Evolutionary conservation across 345 rosid genomes (phyloP), one percentile per base, ranked within the genome.

Genomic region (Noccaea caerulescens): DNA sequence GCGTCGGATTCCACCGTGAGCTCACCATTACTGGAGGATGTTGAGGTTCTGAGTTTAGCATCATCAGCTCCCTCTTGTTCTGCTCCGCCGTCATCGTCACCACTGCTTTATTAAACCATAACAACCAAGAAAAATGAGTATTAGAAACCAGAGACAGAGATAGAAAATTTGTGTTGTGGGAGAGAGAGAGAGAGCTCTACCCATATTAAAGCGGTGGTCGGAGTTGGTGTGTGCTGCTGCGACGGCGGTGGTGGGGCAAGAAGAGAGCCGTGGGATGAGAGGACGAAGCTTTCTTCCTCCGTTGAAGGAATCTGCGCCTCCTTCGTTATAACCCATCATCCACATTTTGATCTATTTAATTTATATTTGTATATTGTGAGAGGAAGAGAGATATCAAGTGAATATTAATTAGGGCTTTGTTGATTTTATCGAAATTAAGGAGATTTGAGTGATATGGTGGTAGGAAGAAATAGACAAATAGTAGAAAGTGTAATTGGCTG

Each of bases 1-100:
- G 91, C 1, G 94, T 93, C 11, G 98, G 98, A 55, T 93, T 93
- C 98, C 98, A 93, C 79, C 97, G 82, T 4, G 98, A 87, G 63
- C 87, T 90, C 42, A 90, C 89, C 13, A 86, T 88, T 36, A 64
- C 43, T 18, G 80, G 74, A 38, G 79, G 69, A 44, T 68, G 74
- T 54, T 60, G 79, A 27, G 82, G 84, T 33, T 85, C 86, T 13
- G 86, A n/a, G 47, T 80, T 77, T 66, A 82, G 82, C 43, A 83
- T 68, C 70, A 62, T 75, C 45, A 68, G 84, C 25, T 88, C 92
- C 58, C 87, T 84, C 78, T 84, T 88, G 82, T 69, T 83, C 73
- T 87, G 91, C 72, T 90, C 93, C 9, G 75, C 79, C 78, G 81
- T 70, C 54, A 77, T 80, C 60, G 68, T 51, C 50, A 71, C 23